Base-by-base conservation (phyloP, 2,329 filamentous ascomycete genomes). In the Colletotrichum simmondsii region DNA sequence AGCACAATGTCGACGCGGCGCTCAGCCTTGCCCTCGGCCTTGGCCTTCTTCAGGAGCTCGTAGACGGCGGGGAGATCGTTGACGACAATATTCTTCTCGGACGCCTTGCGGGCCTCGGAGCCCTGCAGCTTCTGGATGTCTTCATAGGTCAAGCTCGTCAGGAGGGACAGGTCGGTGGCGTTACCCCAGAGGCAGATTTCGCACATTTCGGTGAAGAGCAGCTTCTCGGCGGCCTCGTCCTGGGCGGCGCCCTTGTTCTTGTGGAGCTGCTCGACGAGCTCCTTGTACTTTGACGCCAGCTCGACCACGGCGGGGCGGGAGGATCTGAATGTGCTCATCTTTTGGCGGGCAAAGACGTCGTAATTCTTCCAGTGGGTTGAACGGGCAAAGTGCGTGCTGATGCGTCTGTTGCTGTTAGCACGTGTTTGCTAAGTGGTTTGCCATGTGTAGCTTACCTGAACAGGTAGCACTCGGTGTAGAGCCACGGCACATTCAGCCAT, bases 151-250 rank as follows among this genome's bases (percentile, higher is more conserved):
- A 98, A 88, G 77, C 93, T 95, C 0, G 95, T 98, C 68, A 98
- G 87, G 24, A 98, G 92, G 0, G 95, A 97, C 16, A 98, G 87
- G 81, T 98, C 97, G 0, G 96, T 98, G 2, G 96, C 97, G 81
- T 98, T 98, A 12, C 96, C 96, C 96, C 96, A 98, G 2, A 98
- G 89, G 80, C 95, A 98, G 77, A 98, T 97, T 86, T 98, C 95
- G 83, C 93, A 95, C 93, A 98, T 97, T 81, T 98, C 96, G 28
- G 88, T 88, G 84, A 98, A 98, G 30, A 98, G 85, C 0, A 95
- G 83, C 79, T 91, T 90, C 80, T 97, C 94, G 0, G 94, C 92
- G 68, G 92, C 90, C 35, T 90, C 88, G 62, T 91, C 91, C 42
- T 85, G 84, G 3, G 86, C 85, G 54, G 87, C 84, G 61, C 86